Evolutionary conservation across 2,329 filamentous ascomycete genomes (phyloP), one percentile per base, ranked within the genome.

Genomic region (Corynespora cassiicola): DNA sequence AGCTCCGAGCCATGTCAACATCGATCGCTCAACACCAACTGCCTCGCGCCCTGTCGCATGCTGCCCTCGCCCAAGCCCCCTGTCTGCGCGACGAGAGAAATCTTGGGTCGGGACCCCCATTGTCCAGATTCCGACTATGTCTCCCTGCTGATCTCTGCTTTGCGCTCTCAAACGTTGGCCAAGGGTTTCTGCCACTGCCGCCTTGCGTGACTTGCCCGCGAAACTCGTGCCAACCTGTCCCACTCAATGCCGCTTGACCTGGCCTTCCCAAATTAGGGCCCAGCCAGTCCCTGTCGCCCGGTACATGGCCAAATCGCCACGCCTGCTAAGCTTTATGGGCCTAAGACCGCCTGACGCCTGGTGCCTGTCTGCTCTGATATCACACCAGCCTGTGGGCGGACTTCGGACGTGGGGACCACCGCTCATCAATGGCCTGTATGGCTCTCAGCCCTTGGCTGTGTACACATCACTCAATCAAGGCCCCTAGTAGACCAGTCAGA

Each of bases 361-460:
- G 26, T 28, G 36, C 24, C 36, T 29, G 27, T 36, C n/a, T 26
- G 33, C 32, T 38, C 30, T 35, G 36, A 37, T 46, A 45, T 39
- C 20, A 29, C 38, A 23, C 10, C 35, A 36, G 14, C 15, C 22
- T 23, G 22, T 15, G 16, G 15, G 44, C 42, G 51, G 47, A 47
- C 35, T 52, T 41, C 47, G 51, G 52, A 50, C 42, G 38, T 50
- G 50, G 46, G 47, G 47, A 49, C 37, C 24, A 33, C 8, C 27
- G 25, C 24, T 35, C n/a, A n/a, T n/a, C n/a, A 23, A 39, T 38
- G 30, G 33, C 34, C 32, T 31, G 29, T 31, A 19, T 36, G 31
- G 31, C 32, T 32, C 17, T 29, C 27, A 15, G 14, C 25, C 21
- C 19, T 37, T 42, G 30, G 36, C 34, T 38, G 9, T 31, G 26